Percentiles rank a stretch among this genome's conserved stretches.
Conservation (phyloP, 768 basidiomycete genomes). For the Pholiota conissans region DNA sequence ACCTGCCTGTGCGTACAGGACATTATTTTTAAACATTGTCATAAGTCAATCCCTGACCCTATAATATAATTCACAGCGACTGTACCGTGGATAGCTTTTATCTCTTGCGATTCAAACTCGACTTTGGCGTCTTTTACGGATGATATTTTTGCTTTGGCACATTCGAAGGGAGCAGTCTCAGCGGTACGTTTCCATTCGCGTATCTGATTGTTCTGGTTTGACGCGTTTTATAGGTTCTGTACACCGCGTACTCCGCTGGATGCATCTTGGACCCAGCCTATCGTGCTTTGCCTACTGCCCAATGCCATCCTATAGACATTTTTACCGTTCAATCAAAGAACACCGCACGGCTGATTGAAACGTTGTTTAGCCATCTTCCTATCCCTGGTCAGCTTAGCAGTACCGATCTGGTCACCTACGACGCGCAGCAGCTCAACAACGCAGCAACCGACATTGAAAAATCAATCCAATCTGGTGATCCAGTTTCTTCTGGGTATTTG, state of each 20-base stretch:
- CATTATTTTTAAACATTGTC: neutral
- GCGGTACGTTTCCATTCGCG: neutral
- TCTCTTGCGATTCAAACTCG: neutral
- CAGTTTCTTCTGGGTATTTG: neutral
- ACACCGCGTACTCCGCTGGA: neutral
- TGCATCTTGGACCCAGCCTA: neutral
- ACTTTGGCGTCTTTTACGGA: neutral
- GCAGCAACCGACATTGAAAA: neutral
- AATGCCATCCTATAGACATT: neutral
- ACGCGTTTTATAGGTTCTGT: neutral
- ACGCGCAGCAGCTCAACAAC: neutral
- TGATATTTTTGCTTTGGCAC: neutral
- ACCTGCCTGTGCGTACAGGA: neutral
- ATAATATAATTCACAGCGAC: neutral
- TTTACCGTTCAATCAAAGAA: neutral
- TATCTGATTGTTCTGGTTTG: neutral
- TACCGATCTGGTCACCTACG: neutral
- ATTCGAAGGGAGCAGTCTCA: neutral
- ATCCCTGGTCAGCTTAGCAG: neutral
- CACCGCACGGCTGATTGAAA: neutral
- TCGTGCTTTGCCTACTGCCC: neutral
- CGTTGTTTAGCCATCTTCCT: neutral
- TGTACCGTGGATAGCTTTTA: neutral
- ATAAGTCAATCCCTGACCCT: no score
- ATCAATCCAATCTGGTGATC: neutral